Conservation (phyloP, 371 early-diverging fungal species). For the Mycotypha africana region DNA sequence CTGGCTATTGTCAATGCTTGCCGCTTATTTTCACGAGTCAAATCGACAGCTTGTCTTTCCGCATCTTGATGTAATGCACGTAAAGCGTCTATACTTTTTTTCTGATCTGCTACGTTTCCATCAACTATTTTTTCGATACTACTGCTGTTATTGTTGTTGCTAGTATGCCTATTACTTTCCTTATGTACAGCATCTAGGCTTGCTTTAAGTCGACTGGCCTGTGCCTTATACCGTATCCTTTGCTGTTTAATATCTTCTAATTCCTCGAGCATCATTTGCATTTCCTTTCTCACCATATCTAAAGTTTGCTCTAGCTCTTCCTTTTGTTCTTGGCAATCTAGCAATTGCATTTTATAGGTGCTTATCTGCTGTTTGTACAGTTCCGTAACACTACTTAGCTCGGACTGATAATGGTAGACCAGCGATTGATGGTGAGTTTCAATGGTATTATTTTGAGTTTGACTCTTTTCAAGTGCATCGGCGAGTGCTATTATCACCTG, state of each 20-base stretch:
- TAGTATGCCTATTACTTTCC: not conserved
- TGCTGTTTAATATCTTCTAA: constrained; percentile 19
- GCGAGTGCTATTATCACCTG: too few species aligned
- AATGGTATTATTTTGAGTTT: too few species aligned
- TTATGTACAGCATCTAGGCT: constrained; percentile 15
- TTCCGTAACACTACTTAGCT: too few species aligned
- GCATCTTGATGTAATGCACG: too few species aligned
- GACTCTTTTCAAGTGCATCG: too few species aligned
- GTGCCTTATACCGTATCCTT: constrained; percentile 10
- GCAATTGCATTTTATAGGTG: too few species aligned
- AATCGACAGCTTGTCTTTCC: constrained; percentile 18
- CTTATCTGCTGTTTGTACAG: too few species aligned
- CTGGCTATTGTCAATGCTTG: constrained; percentile 12
- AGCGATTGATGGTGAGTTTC: too few species aligned
- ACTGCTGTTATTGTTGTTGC: not conserved
- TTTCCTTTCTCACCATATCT: constrained; percentile 16
- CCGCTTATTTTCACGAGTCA: constrained; percentile 23
- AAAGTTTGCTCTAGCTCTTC: constrained; percentile 17
- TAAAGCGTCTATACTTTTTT: too few species aligned
- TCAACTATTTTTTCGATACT: constrained; percentile 1
- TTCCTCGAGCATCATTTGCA: constrained; percentile 20
- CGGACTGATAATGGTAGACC: too few species aligned
- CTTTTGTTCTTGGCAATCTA: constrained; percentile 11
- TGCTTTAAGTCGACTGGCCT: constrained; percentile 11
- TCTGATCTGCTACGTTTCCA: constrained; percentile 8